Base-by-base conservation (phyloP, 139 green algal species). In the Yamagishiella unicocca region DNA sequence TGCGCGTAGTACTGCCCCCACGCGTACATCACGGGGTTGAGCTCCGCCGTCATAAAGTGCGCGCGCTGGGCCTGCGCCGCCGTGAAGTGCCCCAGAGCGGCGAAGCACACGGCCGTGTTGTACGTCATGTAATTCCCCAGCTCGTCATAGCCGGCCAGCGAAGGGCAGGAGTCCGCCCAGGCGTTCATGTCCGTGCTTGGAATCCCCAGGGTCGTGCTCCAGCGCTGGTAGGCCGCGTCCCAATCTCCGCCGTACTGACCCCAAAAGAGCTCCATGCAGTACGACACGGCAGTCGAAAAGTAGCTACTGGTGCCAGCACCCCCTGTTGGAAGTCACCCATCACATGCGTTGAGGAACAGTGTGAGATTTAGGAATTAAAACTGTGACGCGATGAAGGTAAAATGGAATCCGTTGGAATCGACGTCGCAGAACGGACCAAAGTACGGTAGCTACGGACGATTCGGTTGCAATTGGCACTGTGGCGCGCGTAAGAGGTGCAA, bases 101-200 rank as follows among this genome's bases (percentile, higher is more conserved):
- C 78, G 14, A 62, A 84, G 78, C 78, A 84, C n/a, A n/a, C n/a
- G n/a, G n/a, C n/a, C n/a, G n/a, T n/a, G n/a, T n/a, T n/a, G n/a
- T n/a, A n/a, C n/a, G 78, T 84, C 58, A 84, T 73, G 78, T 84
- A 84, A 58, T 84, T 84, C 38, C 78, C 78, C 58, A 84, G 58
- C 58, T 74, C 78, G 40, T 84, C 78, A 40, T 84, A 84, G 0
- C 75, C 74, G 21, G 31, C 46, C 1, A 22, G 4, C 19, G 29
- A 24, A 24, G 53, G 50, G 53, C 75, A 70, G 5, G 35, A 9
- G 75, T n/a, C n/a, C n/a, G n/a, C n/a, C n/a, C n/a, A n/a, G n/a
- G n/a, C n/a, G n/a, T n/a, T n/a, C n/a, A n/a, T 53, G 53, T 83
- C 75, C 22, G n/a, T 27, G 1, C 27, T 35, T 6, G 75, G 75